These are phyloP conservation scores for Schrenkiella parvula DNA, from an alignment of 345 rosid genomes.

Conservation along the genomic window DNA sequence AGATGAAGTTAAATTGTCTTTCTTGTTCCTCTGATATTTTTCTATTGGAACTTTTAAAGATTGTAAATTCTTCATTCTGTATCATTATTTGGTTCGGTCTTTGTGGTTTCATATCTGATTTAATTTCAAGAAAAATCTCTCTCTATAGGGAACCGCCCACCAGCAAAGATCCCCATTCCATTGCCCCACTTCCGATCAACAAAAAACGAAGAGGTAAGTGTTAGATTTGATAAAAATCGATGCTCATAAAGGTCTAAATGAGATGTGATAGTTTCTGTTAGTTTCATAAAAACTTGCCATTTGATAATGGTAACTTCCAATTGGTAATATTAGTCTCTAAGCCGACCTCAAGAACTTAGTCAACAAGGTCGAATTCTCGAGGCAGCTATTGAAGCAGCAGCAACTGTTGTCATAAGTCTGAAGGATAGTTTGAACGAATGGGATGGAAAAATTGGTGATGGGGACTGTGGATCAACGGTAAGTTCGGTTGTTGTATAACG, in stretches of 20 bases:
- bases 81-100: constrained; percentile 2
- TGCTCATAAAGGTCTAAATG: background rate
- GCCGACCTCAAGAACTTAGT: constrained; percentile 59
- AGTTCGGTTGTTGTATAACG: constrained; percentile 27
- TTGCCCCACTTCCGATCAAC: constrained; percentile 51
- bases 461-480: constrained; percentile 96
- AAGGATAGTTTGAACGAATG: constrained; percentile 80
- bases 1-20: background rate
- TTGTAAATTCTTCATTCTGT: background rate
- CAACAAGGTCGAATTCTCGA: constrained; percentile 68
- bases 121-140: background rate
- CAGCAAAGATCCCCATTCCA: constrained; percentile 84
- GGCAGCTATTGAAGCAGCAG: constrained; percentile 79
- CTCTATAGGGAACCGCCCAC: constrained; percentile 67
- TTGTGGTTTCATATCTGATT: background rate
- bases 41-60: background rate
- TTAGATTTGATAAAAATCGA: constrained; percentile 47
- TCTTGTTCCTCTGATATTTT: background rate
- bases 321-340: constrained; percentile 42
- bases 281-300: constrained; percentile 17
- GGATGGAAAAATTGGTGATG: constrained; percentile 95
- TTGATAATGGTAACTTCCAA: background rate
- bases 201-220: constrained; percentile 64
- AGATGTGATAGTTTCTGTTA: constrained; percentile 16
- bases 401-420: constrained; percentile 54